Conservation (phyloP, 1,284 basidiomycete genomes). For the Peniophora sp. region DNA sequence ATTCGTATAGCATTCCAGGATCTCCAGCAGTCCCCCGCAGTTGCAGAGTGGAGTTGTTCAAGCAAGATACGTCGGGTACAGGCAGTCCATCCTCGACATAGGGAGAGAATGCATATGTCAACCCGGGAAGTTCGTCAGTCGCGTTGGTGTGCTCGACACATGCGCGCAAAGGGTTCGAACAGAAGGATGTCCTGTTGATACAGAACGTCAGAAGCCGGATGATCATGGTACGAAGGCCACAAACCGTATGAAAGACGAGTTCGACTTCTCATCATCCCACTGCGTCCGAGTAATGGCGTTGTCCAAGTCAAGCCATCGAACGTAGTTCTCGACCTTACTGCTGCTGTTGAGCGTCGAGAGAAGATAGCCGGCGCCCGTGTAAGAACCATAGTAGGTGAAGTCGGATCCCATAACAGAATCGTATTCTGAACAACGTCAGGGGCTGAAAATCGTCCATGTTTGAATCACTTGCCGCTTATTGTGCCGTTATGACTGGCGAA, state of each 20-base stretch:
- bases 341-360: conserved; percentile 39
- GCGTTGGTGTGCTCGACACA: conserved; percentile 49
- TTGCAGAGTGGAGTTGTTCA: conserved; percentile 45
- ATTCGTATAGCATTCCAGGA: conserved; percentile 64
- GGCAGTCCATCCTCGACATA: conserved; percentile 40
- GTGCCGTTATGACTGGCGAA: conserved; percentile 53
- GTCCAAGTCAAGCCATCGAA: conserved; percentile 65
- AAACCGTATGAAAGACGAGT: conserved; percentile 36
- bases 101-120: conserved; percentile 48
- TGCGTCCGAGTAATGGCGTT: conserved; percentile 44
- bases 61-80: conserved; percentile 52
- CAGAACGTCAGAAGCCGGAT: neutral
- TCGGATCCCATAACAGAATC: conserved; percentile 32
- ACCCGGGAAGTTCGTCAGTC: conserved; percentile 25
- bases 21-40: conserved; percentile 43
- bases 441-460: neutral
- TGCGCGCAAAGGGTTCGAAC: conserved; percentile 53
- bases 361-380: conserved; percentile 57
- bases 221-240: conserved; percentile 5
- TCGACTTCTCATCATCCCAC: conserved; percentile 44
- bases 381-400: conserved; percentile 64
- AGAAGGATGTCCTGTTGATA: conserved; percentile 53
- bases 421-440: neutral
- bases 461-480: conserved; percentile 38
- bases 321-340: conserved; percentile 38